Percentiles rank a stretch among this genome's conserved stretches.
Evolutionary conservation across 768 basidiomycete species (phyloP).

Genomic region (Ephemerocybe angulata): DNA sequence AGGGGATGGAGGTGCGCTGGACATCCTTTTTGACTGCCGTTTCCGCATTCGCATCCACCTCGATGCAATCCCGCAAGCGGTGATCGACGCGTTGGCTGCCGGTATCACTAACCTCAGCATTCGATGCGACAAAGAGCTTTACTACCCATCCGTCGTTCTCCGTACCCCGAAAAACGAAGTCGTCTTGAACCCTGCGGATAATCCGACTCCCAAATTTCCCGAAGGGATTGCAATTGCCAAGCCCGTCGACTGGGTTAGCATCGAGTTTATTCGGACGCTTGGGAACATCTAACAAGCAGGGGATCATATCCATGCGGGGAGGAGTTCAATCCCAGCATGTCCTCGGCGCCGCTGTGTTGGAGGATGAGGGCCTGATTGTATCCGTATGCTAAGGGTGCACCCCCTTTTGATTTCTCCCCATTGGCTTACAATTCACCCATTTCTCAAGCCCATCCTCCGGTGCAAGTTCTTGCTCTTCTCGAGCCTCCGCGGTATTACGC

Average conservation of each 20-base stretch:
- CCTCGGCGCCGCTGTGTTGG: no score
- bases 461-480: no score
- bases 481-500: no score
- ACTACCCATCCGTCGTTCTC: conserved; percentile 5
- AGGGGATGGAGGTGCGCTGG: conserved; percentile 19
- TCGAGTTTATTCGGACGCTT: conserved; percentile 30
- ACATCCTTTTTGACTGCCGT: conserved; percentile 62
- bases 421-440: no score
- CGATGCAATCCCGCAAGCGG: conserved; percentile 34
- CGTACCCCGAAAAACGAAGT: not conserved
- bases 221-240: not conserved
- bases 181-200: not conserved
- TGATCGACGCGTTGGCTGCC: conserved; percentile 19
- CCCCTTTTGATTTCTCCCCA: no score
- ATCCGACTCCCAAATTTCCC: not conserved
- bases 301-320: not conserved
- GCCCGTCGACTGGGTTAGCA: not conserved
- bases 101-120: not conserved
- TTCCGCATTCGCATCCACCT: conserved; percentile 53
- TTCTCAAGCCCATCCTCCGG: no score
- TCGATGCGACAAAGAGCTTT: conserved; percentile 5
- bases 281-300: conserved; percentile 23
- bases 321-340: conserved; percentile 24
- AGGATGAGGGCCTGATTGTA: no score
- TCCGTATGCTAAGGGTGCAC: no score